Conservation (phyloP, 768 basidiomycete genomes). For the Chlorophyllum brunneum region DNA sequence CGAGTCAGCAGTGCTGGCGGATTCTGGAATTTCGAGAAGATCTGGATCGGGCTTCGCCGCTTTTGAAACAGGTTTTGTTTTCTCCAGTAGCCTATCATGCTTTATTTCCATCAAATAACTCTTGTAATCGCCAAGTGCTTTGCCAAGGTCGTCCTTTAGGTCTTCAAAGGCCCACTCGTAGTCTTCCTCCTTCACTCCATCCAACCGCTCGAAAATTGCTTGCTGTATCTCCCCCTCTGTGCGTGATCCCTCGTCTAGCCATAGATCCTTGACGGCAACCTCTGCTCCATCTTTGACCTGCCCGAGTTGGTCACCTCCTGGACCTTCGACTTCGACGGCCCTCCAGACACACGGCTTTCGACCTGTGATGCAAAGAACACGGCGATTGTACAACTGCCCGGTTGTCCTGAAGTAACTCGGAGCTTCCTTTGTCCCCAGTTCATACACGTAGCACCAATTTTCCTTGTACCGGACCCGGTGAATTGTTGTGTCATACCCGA, state of each 20-base stretch:
- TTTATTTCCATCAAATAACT: conserved; percentile 4
- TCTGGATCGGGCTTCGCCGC: background rate
- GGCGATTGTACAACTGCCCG: background rate
- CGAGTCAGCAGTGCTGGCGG: background rate
- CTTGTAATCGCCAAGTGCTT: background rate
- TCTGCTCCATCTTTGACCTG: background rate
- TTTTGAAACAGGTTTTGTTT: background rate
- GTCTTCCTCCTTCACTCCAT: background rate
- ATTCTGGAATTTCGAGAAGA: background rate
- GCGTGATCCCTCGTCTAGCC: conserved; percentile 13
- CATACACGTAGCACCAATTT: background rate
- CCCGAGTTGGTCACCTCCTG: background rate
- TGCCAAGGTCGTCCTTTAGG: background rate
- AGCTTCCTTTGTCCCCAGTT: background rate
- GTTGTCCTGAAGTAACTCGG: conserved; percentile 1
- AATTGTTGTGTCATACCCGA: conserved; percentile 8
- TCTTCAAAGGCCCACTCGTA: background rate
- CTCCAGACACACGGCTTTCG: conserved; percentile 15
- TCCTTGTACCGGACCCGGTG: background rate
- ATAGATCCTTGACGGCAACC: conserved; percentile 19
- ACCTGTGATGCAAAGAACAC: conserved; percentile 7
- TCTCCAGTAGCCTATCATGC: background rate
- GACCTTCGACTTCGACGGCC: conserved; percentile 5
- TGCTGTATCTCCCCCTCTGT: conserved; percentile 16
- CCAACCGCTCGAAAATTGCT: conserved; percentile 11